Evolutionary conservation across 305 asterid genomes (phyloP), one percentile per base, ranked within the genome.

Genomic region (Rubia occidens): DNA sequence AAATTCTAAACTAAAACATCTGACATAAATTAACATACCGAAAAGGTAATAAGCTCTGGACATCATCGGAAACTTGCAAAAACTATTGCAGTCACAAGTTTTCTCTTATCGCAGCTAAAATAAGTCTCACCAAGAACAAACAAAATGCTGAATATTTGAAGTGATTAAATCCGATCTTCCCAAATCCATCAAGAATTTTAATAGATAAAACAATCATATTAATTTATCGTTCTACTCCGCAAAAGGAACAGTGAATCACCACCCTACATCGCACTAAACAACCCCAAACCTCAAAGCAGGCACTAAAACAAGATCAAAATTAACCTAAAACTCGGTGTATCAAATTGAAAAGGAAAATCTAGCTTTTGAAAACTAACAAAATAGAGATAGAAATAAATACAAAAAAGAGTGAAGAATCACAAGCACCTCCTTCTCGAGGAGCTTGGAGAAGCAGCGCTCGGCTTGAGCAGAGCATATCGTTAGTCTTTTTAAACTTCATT

Each of bases 401-500:
- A 5, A 9, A 51, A 51, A 42, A 20, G 24, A 24, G 7, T 0
- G 5, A 13, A 24, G 43, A 13, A 39, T 40, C 26, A 15, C 21
- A 2, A 17, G 20, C 20, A 82, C 97, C 91, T 89, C 97, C 75
- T 83, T 91, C 76, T 91, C 96, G 68, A 89, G 84, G 75, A 89
- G 89, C 76, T 91, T 91, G 74, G 91, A 73, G 88, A 91, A 91
- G 85, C 86, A 85, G 66, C 90, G 90, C 59, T 91, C 97, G 63
- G 96, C 97, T 76, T 91, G 91, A 4, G 77, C 75, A 76, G 97
- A 79, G 68, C n/a, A n/a, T n/a, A n/a, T n/a, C n/a, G n/a, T n/a
- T n/a, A n/a, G n/a, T n/a, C n/a, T n/a, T n/a, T n/a, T n/a, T n/a
- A n/a, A n/a, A n/a, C n/a, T n/a, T n/a, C n/a, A n/a, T n/a, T n/a